phyloP scores from a whole-genome alignment of 2,329 filamentous ascomycete genomes.

The Diaporthe citrichinensis region DNA sequence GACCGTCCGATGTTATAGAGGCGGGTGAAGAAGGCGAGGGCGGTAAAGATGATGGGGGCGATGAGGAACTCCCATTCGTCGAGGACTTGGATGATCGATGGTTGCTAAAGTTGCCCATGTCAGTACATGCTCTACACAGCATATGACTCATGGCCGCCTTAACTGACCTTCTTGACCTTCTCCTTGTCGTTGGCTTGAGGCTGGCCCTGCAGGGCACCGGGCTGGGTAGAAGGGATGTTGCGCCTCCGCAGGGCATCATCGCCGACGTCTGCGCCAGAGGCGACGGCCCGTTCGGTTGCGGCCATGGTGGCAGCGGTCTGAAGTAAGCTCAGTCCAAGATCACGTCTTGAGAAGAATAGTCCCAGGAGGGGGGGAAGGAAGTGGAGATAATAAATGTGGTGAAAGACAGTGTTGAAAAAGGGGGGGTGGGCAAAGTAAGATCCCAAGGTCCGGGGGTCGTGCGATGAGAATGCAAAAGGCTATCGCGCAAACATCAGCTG shows the following conservation, averaged over 20 bases:
- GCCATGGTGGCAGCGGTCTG: conserved; percentile 59
- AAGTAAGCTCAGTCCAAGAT: background rate
- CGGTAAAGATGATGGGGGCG: conserved; percentile 72
- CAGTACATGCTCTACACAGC: conserved; percentile 37
- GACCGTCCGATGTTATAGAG: conserved; percentile 79
- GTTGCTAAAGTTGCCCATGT: conserved; percentile 54
- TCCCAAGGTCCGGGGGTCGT: conserved; percentile 33
- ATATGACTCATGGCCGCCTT: background rate
- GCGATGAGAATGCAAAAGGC: conserved; percentile 33
- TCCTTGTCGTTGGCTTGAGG: conserved; percentile 71
- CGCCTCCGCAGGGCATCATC: conserved; percentile 72
- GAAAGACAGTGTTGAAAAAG: conserved; percentile 38
- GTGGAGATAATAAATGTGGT: conserved; percentile 26
- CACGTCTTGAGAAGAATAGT: background rate
- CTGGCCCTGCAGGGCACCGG: conserved; percentile 39
- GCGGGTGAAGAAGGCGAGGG: conserved; percentile 75
- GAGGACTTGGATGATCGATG: conserved; percentile 73
- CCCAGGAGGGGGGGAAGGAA: conserved; percentile 5
- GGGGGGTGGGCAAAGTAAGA: conserved; percentile 13
- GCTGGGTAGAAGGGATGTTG: conserved; percentile 60
- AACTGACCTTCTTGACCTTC: conserved; percentile 68
- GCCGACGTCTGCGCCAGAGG: conserved; percentile 72
- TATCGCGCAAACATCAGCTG: conserved; percentile 34
- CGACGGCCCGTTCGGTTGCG: conserved; percentile 65
- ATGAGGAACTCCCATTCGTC: conserved; percentile 75